A percentile compares a stretch with the other conserved stretches of the same genome.
phyloP scores from a whole-genome alignment of 2,329 filamentous ascomycete species.

The Drechslerella stenobrocha region DNA sequence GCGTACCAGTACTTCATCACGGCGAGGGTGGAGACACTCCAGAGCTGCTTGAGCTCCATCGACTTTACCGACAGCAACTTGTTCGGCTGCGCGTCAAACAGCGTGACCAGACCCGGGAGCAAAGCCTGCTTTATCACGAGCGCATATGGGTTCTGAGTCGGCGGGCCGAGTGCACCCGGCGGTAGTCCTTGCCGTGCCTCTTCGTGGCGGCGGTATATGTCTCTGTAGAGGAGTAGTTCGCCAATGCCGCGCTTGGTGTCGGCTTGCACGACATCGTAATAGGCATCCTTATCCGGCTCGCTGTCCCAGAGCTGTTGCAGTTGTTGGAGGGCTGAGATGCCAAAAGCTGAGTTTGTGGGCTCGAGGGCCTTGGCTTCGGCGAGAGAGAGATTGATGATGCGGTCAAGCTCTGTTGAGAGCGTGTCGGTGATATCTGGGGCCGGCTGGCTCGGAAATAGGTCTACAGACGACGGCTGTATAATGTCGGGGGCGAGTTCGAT shows the following conservation, averaged over 20 bases:
- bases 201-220: conserved; percentile 1
- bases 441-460: background rate
- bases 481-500: background rate
- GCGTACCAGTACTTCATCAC: conserved; percentile 1
- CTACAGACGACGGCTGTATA: too few species aligned
- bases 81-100: background rate
- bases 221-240: background rate
- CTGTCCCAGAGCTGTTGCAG: conserved; percentile 7
- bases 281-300: conserved; percentile 5
- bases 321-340: background rate
- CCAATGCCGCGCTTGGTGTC: conserved; percentile 9
- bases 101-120: background rate
- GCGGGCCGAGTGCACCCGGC: background rate
- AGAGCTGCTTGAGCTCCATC: conserved; percentile 6
- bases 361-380: background rate
- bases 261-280: background rate
- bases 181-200: background rate
- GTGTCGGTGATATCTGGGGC: background rate
- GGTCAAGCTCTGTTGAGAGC: background rate
- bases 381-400: background rate
- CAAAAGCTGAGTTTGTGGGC: background rate
- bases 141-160: background rate
- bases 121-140: background rate
- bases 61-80: conserved; percentile 4
- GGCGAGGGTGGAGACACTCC: conserved; percentile 3